A percentile compares a stretch with the other conserved stretches of the same genome.
phyloP scores from a whole-genome alignment of 2,329 filamentous ascomycete species.

The Penicillium sp. region DNA sequence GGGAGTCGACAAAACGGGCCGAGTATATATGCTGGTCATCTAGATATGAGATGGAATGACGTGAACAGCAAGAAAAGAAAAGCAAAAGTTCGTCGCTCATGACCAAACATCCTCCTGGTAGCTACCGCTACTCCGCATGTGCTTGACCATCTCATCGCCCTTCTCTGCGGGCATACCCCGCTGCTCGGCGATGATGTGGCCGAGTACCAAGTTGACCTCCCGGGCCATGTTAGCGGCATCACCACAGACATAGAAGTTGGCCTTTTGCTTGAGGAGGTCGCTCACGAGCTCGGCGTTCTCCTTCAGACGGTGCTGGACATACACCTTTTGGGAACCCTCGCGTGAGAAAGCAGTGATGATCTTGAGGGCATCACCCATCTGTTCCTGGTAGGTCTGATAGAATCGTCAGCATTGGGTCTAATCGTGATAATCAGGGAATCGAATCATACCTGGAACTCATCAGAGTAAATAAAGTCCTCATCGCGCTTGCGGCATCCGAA shows the following conservation, averaged over 20 bases:
- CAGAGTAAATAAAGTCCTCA: slow-evolving; percentile 91
- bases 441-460: slow-evolving; percentile 82
- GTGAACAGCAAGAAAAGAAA: slow-evolving; percentile 13
- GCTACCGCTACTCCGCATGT: slow-evolving; percentile 89
- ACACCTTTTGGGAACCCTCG: slow-evolving; percentile 82
- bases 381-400: slow-evolving; percentile 72
- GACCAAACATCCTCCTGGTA: slow-evolving; percentile 85
- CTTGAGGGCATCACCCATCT: slow-evolving; percentile 83
- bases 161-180: slow-evolving; percentile 79
- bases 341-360: slow-evolving; percentile 95
- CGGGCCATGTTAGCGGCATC: slow-evolving; percentile 97
- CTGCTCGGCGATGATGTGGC: slow-evolving; percentile 80
- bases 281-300: slow-evolving; percentile 82
- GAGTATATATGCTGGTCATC: slow-evolving; percentile 28
- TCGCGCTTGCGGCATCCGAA: slow-evolving; percentile 83
- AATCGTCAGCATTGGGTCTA: background rate
- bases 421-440: background rate
- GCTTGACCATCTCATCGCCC: slow-evolving; percentile 94
- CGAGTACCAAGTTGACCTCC: slow-evolving; percentile 84
- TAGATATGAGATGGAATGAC: slow-evolving; percentile 24
- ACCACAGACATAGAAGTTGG: slow-evolving; percentile 97
- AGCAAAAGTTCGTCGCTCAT: slow-evolving; percentile 35
- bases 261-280: slow-evolving; percentile 76
- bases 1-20: slow-evolving; percentile 11
- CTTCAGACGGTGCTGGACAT: slow-evolving; percentile 89